Evolutionary conservation across 768 basidiomycete species (phyloP).

Genomic region (Termitomyces sp.): DNA sequence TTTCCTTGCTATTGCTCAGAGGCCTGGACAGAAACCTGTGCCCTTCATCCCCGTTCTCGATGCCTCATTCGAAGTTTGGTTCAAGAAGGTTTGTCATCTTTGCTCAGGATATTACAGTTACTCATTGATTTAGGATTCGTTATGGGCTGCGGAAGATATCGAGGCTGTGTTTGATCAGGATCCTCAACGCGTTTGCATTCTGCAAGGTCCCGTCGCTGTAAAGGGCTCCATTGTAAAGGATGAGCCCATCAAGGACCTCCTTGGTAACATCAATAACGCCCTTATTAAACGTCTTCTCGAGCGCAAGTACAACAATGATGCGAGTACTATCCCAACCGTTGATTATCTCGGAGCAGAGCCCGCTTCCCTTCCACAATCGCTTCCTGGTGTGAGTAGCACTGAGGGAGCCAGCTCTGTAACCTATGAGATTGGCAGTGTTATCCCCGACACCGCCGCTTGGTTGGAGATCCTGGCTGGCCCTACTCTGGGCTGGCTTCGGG

Average conservation of each 20-base stretch:
- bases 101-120: neutral
- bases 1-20: slow-evolving; percentile 93
- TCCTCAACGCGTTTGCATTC: slow-evolving; percentile 95
- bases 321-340: slow-evolving; percentile 65
- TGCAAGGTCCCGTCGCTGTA: slow-evolving; percentile 94
- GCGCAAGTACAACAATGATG: slow-evolving; percentile 73
- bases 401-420: slow-evolving; percentile 39
- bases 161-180: slow-evolving; percentile 99
- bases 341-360: slow-evolving; percentile 72
- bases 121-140: slow-evolving; percentile 63
- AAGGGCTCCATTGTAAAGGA: slow-evolving; percentile 86
- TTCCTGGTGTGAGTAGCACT: slow-evolving; percentile 38
- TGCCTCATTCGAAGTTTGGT: slow-evolving; percentile 94
- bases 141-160: slow-evolving; percentile 97
- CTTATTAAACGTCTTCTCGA: slow-evolving; percentile 79
- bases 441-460: slow-evolving; percentile 72
- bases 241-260: slow-evolving; percentile 88
- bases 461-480: slow-evolving; percentile 79
- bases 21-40: slow-evolving; percentile 96
- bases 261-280: slow-evolving; percentile 78
- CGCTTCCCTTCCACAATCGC: slow-evolving; percentile 22
- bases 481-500: slow-evolving; percentile 81
- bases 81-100: slow-evolving; percentile 77
- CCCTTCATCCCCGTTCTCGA: slow-evolving; percentile 98
- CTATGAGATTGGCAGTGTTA: slow-evolving; percentile 42